Evolutionary conservation across 495 filamentous ascomycete species (phyloP).

Genomic region (Symbiotaphrina buchneri): DNA sequence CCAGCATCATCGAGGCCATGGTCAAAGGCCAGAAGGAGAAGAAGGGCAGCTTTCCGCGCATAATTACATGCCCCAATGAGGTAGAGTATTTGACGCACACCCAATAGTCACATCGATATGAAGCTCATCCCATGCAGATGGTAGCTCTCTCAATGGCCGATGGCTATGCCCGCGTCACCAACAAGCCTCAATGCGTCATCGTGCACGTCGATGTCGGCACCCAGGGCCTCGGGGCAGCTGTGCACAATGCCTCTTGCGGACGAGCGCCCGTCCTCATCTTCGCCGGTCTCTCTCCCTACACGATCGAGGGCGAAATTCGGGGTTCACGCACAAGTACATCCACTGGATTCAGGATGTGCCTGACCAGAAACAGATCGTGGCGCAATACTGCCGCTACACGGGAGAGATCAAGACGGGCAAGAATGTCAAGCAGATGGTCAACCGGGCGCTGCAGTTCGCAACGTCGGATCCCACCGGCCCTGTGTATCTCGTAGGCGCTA

Average conservation of each 20-base stretch:
- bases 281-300: slow-evolving; percentile 75
- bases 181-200: slow-evolving; percentile 75
- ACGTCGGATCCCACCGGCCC: slow-evolving; percentile 63
- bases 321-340: slow-evolving; percentile 81
- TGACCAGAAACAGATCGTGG: slow-evolving; percentile 78
- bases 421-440: slow-evolving; percentile 93
- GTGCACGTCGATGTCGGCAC: slow-evolving; percentile 95
- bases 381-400: slow-evolving; percentile 84
- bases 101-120: slow-evolving; percentile 1
- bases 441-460: slow-evolving; percentile 74
- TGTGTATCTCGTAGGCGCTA: slow-evolving; percentile 62
- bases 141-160: slow-evolving; percentile 95
- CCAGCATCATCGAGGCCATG: slow-evolving; percentile 88
- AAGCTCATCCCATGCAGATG: slow-evolving; percentile 36
- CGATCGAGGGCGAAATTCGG: slow-evolving; percentile 73
- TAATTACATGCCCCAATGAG: slow-evolving; percentile 89
- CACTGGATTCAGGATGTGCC: slow-evolving; percentile 97
- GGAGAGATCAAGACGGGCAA: slow-evolving; percentile 78
- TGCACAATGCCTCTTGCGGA: slow-evolving; percentile 78
- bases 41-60: slow-evolving; percentile 47
- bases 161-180: slow-evolving; percentile 73
- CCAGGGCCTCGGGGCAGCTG: slow-evolving; percentile 72
- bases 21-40: slow-evolving; percentile 59
- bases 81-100: slow-evolving; percentile 17
- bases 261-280: slow-evolving; percentile 79